Conservation (phyloP, 1,284 basidiomycete genomes). For the Chalciporus piperatoides region DNA sequence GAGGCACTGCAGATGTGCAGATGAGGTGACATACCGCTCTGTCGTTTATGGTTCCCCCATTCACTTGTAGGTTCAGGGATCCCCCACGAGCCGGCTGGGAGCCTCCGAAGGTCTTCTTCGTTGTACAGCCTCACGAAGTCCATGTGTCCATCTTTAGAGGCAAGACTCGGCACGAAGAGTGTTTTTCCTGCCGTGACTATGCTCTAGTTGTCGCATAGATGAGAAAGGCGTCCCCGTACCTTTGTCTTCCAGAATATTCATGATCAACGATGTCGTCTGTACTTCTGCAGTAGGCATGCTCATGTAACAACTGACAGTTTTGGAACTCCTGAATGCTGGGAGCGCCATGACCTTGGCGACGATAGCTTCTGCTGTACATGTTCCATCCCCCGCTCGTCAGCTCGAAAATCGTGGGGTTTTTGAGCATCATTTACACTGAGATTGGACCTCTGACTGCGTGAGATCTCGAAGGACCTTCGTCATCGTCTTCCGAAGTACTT, state of each 20-base stretch:
- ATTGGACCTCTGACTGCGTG: conserved; percentile 42
- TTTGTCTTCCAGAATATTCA: conserved; percentile 22
- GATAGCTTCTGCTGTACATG: conserved; percentile 51
- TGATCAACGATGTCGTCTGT: conserved; percentile 48
- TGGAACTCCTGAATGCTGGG: conserved; percentile 47
- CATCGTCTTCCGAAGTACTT: conserved; percentile 53
- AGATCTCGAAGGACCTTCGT: conserved; percentile 42
- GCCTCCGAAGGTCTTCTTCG: conserved; percentile 50
- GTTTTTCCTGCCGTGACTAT: conserved; percentile 48
- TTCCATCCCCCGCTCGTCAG: conserved; percentile 4
- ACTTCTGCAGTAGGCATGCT: conserved; percentile 73
- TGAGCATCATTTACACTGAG: conserved; percentile 52
- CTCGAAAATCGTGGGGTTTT: not conserved
- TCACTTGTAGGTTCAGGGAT: conserved; percentile 62
- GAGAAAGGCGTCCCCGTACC: conserved; percentile 19
- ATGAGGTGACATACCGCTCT: conserved; percentile 47
- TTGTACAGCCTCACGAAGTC: conserved; percentile 61
- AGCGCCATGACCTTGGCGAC: conserved; percentile 45
- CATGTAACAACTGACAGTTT: conserved; percentile 66
- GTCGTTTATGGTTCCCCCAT: conserved; percentile 43
- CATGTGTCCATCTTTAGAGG: conserved; percentile 50
- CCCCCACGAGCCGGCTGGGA: conserved; percentile 65
- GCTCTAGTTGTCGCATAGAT: not conserved
- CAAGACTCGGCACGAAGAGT: conserved; percentile 68
- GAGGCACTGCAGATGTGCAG: not conserved